phyloP scores from a whole-genome alignment of 1,284 basidiomycete genomes.

The Ustilago crameri region DNA sequence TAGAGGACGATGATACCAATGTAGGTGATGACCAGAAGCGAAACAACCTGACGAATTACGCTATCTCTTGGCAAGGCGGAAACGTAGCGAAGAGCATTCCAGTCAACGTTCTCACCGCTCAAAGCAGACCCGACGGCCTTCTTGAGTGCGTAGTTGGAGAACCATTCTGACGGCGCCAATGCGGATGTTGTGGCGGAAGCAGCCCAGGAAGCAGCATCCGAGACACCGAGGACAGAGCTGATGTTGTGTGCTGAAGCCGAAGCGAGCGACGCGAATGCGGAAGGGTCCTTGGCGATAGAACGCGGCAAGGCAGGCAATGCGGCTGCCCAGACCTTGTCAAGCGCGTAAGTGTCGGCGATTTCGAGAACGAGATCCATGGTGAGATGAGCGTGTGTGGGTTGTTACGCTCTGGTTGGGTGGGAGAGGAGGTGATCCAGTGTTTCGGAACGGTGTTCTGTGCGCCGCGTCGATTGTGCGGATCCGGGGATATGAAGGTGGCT shows the following conservation, averaged over 20 bases:
- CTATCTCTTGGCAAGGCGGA: conserved; percentile 57
- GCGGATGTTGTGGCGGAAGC: conserved; percentile 35
- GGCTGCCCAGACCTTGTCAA: conserved; percentile 82
- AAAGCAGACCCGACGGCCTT: conserved; percentile 28
- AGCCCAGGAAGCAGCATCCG: conserved; percentile 30
- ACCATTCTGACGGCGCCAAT: conserved; percentile 23
- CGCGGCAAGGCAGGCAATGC: conserved; percentile 73
- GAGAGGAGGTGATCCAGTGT: neutral
- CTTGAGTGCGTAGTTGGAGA: conserved; percentile 38
- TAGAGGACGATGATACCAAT: conserved; percentile 76
- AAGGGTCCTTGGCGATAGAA: conserved; percentile 31
- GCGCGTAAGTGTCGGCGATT: conserved; percentile 77
- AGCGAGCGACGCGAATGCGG: conserved; percentile 30
- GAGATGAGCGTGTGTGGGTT: conserved; percentile 4
- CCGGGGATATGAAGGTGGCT: conserved; percentile 6
- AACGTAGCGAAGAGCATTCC: conserved; percentile 31
- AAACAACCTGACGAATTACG: conserved; percentile 76
- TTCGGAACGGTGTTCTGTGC: neutral
- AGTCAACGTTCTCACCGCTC: conserved; percentile 32
- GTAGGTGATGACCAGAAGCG: conserved; percentile 80
- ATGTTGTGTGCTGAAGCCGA: conserved; percentile 43
- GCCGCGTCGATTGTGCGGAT: neutral
- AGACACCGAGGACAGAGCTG: conserved; percentile 13
- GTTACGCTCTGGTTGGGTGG: neutral
- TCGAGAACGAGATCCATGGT: conserved; percentile 84